Percentiles rank a stretch among this genome's conserved stretches.
Evolutionary conservation across 2,329 filamentous ascomycete species (phyloP).

Genomic region (Trichoderma sp.): DNA sequence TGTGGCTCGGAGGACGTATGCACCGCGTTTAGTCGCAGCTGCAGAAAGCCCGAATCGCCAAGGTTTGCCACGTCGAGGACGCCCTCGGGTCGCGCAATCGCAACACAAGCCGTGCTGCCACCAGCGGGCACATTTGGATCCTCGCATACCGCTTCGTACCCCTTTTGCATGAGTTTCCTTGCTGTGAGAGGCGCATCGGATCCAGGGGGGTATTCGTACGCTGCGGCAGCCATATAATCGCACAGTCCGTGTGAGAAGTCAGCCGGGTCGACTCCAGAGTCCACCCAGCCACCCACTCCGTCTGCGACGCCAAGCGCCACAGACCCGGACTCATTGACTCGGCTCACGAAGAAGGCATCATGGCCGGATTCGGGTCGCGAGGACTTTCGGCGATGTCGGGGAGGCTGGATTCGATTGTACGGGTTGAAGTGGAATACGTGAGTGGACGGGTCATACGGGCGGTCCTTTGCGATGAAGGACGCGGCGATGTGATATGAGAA

Average conservation of each 20-base stretch:
- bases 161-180: slow-evolving; percentile 73
- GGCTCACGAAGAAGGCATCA: slow-evolving; percentile 92
- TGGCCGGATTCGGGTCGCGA: slow-evolving; percentile 78
- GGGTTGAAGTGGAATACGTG: slow-evolving; percentile 75
- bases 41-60: slow-evolving; percentile 91
- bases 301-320: slow-evolving; percentile 90
- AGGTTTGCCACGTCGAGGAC: slow-evolving; percentile 86
- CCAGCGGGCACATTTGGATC: slow-evolving; percentile 77
- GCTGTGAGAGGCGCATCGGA: slow-evolving; percentile 54
- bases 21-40: slow-evolving; percentile 82
- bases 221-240: slow-evolving; percentile 83
- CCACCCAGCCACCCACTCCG: slow-evolving; percentile 92
- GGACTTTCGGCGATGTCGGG: slow-evolving; percentile 39
- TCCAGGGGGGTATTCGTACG: slow-evolving; percentile 57
- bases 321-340: slow-evolving; percentile 69
- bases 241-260: slow-evolving; percentile 95
- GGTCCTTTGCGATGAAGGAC: slow-evolving; percentile 73
- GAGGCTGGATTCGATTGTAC: slow-evolving; percentile 58
- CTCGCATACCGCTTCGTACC: slow-evolving; percentile 77
- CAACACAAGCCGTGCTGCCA: slow-evolving; percentile 91
- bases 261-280: slow-evolving; percentile 88
- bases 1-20: slow-evolving; percentile 82
- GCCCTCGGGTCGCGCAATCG: slow-evolving; percentile 71
- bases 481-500: slow-evolving; percentile 73
- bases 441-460: slow-evolving; percentile 64